Conservation (phyloP, 2,329 filamentous ascomycete genomes). For the Penicillium sp. region DNA sequence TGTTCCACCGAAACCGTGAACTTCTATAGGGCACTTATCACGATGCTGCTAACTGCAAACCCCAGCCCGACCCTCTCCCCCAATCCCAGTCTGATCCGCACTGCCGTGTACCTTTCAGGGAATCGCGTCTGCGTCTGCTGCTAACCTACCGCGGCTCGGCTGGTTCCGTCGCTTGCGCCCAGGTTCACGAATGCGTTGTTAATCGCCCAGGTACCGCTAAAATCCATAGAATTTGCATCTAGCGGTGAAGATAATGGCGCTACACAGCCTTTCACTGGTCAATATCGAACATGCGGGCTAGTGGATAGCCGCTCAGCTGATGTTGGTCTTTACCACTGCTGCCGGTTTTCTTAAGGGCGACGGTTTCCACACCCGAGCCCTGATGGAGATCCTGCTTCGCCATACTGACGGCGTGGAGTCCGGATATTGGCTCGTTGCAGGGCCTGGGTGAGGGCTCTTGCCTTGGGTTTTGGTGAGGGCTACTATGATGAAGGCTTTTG, state of each 20-base stretch:
- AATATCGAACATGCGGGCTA: not conserved
- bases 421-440: slow-evolving; percentile 1
- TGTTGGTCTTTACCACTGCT: not conserved
- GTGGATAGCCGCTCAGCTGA: not conserved
- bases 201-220: slow-evolving; percentile 6
- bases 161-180: too few species aligned
- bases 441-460: not conserved
- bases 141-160: too few species aligned
- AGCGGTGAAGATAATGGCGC: not conserved
- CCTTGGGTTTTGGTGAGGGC: not conserved
- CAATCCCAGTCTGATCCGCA: not conserved
- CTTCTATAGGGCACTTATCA: not conserved
- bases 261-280: not conserved
- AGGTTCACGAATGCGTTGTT: not conserved
- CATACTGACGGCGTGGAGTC: not conserved
- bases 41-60: not conserved
- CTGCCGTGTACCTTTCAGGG: not conserved
- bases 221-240: not conserved
- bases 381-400: not conserved
- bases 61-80: not conserved
- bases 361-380: slow-evolving; percentile 3
- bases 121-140: not conserved
- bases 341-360: not conserved
- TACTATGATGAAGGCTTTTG: not conserved
- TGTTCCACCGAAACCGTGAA: too few species aligned